Conservation (phyloP, 176 grass and related monocot genomes). For the Areca catechu region DNA sequence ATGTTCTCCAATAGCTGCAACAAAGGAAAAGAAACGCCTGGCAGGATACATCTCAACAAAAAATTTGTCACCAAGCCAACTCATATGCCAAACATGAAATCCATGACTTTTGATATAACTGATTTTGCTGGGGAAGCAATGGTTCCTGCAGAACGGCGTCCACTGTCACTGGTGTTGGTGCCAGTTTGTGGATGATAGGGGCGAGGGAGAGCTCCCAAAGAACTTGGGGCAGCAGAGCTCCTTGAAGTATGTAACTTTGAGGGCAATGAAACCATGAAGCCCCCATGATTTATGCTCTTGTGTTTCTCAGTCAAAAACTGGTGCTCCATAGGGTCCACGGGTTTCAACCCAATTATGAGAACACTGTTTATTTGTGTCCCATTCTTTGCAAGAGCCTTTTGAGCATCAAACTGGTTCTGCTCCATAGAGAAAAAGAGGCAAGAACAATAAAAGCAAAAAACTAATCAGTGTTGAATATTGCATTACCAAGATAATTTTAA, state of each 20-base stretch:
- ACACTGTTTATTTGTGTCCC: slow-evolving; percentile 58
- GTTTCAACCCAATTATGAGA: slow-evolving; percentile 83
- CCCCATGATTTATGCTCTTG: slow-evolving; percentile 33
- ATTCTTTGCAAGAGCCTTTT: slow-evolving; percentile 78
- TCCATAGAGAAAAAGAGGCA: neutral
- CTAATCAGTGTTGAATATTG: too few species aligned
- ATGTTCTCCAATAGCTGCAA: too few species aligned
- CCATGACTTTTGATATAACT: slow-evolving; percentile 61
- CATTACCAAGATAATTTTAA: too few species aligned
- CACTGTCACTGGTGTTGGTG: slow-evolving; percentile 29
- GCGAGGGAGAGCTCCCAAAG: slow-evolving; percentile 38
- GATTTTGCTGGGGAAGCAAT: slow-evolving; percentile 66
- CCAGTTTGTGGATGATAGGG: slow-evolving; percentile 40
- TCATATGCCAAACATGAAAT: slow-evolving; percentile 85
- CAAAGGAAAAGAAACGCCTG: too few species aligned
- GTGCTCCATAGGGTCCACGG: slow-evolving; percentile 51
- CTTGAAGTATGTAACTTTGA: slow-evolving; percentile 27
- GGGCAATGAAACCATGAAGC: slow-evolving; percentile 69
- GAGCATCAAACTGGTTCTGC: slow-evolving; percentile 59
- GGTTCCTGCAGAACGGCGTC: slow-evolving; percentile 25
- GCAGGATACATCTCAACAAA: too few species aligned
- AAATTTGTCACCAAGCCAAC: neutral
- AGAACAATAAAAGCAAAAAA: neutral
- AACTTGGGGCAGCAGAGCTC: slow-evolving; percentile 23
- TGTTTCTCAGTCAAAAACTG: slow-evolving; percentile 51